Evolutionary conservation across 1,284 basidiomycete genomes (phyloP).

Genomic region (Ustilago hordei): DNA sequence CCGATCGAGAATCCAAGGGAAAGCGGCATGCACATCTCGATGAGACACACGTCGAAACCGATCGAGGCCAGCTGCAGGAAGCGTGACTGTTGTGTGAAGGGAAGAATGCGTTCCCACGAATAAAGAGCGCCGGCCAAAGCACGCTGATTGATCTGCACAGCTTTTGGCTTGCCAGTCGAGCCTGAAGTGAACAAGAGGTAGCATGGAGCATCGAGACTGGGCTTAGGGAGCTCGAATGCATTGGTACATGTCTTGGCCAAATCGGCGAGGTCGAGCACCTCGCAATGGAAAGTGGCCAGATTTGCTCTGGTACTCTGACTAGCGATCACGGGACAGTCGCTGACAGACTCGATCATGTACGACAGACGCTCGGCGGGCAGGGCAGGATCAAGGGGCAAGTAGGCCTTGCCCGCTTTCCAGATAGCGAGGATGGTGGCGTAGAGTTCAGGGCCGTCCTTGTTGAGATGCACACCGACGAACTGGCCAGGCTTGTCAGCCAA

Average conservation of each 20-base stretch:
- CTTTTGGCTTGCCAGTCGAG: conserved; percentile 66
- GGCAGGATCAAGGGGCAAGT: conserved; percentile 65
- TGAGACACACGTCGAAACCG: conserved; percentile 67
- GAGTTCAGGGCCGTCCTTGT: conserved; percentile 53
- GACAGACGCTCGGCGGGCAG: conserved; percentile 59
- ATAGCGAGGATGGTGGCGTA: conserved; percentile 60
- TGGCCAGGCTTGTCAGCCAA: conserved; percentile 21
- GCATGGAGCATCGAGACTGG: conserved; percentile 44
- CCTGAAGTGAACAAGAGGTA: conserved; percentile 67
- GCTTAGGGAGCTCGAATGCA: conserved; percentile 9
- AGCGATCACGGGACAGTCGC: conserved; percentile 37
- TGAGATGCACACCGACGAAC: conserved; percentile 58
- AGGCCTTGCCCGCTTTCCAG: conserved; percentile 65
- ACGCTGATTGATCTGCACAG: conserved; percentile 62
- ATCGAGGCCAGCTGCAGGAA: conserved; percentile 67
- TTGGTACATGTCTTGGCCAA: conserved; percentile 4
- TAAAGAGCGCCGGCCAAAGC: conserved; percentile 62
- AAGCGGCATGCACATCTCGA: conserved; percentile 67
- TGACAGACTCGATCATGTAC: conserved; percentile 63
- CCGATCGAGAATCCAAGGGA: conserved; percentile 64
- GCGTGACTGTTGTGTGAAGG: conserved; percentile 49
- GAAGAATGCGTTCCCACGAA: conserved; percentile 65
- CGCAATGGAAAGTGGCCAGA: conserved; percentile 22
- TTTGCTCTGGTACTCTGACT: conserved; percentile 19
- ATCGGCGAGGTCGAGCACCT: conserved; percentile 33